phyloP scores from a whole-genome alignment of 2,329 filamentous ascomycete species.

The Botrytis aclada region DNA sequence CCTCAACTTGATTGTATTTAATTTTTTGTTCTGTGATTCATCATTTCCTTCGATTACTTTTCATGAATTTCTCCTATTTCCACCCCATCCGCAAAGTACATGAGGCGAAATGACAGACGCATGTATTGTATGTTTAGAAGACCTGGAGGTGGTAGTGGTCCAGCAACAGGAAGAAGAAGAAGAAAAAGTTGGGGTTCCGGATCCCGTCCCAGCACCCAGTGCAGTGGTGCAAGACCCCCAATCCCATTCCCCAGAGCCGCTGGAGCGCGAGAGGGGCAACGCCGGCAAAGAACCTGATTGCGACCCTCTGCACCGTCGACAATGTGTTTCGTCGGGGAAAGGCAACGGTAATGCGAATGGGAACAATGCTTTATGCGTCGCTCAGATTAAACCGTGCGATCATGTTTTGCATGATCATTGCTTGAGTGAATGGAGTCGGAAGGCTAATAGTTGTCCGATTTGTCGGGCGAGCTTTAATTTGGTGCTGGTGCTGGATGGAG shows the following conservation, averaged over 20 bases:
- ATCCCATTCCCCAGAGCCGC: conserved; percentile 23
- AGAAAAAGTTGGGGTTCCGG: background rate
- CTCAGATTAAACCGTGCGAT: conserved; percentile 70
- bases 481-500: conserved; percentile 76
- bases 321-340: conserved; percentile 27
- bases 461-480: conserved; percentile 89
- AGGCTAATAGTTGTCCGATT: conserved; percentile 97
- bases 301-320: conserved; percentile 23
- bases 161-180: background rate
- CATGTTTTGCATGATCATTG: conserved; percentile 93
- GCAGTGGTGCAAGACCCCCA: conserved; percentile 5
- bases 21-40: background rate
- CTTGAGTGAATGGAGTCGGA: conserved; percentile 89
- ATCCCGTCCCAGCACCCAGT: background rate
- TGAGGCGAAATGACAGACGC: conserved; percentile 51
- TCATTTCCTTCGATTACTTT: background rate
- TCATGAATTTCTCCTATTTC: background rate
- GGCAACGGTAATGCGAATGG: conserved; percentile 18
- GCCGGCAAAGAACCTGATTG: conserved; percentile 4
- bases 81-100: background rate
- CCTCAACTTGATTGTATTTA: background rate
- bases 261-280: conserved; percentile 24
- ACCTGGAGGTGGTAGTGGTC: conserved; percentile 42
- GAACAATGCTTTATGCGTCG: conserved; percentile 41
- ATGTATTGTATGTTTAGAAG: conserved; percentile 68